Percentiles rank a stretch among this genome's conserved stretches.
Conservation (phyloP, 768 basidiomycete genomes). For the Phaeotremella skinneri region DNA sequence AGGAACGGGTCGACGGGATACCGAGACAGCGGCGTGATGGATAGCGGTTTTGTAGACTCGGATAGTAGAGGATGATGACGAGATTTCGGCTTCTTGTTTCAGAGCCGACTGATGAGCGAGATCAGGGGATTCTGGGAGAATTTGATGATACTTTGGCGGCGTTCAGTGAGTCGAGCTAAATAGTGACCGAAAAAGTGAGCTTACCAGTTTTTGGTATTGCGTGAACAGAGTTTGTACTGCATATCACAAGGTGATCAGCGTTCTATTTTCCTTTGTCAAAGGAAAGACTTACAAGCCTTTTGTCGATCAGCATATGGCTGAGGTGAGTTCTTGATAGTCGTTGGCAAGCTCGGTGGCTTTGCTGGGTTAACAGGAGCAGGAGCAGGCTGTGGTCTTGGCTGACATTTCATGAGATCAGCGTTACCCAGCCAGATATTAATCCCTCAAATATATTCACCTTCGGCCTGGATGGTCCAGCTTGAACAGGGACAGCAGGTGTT, state of each 20-base stretch:
- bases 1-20: conserved; percentile 34
- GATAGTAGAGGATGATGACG: conserved; percentile 32
- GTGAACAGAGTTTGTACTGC: conserved; percentile 44
- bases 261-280: background rate
- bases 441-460: background rate
- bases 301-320: conserved; percentile 45
- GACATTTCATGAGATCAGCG: background rate
- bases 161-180: background rate
- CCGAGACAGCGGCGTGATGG: conserved; percentile 44
- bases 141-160: conserved; percentile 26
- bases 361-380: background rate
- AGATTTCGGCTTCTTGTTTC: conserved; percentile 41
- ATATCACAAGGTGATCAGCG: conserved; percentile 4
- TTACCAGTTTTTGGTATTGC: conserved; percentile 43
- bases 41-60: conserved; percentile 45
- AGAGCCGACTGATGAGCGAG: conserved; percentile 37
- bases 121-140: conserved; percentile 30
- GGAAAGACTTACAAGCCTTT: conserved; percentile 38
- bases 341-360: conserved; percentile 26
- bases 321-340: conserved; percentile 28
- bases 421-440: background rate
- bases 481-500: background rate
- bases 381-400: background rate
- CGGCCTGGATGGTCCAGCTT: background rate
- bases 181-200: background rate